Base-by-base conservation (phyloP, 352 stramenopile species). In the Pythium aphanidermatum region DNA sequence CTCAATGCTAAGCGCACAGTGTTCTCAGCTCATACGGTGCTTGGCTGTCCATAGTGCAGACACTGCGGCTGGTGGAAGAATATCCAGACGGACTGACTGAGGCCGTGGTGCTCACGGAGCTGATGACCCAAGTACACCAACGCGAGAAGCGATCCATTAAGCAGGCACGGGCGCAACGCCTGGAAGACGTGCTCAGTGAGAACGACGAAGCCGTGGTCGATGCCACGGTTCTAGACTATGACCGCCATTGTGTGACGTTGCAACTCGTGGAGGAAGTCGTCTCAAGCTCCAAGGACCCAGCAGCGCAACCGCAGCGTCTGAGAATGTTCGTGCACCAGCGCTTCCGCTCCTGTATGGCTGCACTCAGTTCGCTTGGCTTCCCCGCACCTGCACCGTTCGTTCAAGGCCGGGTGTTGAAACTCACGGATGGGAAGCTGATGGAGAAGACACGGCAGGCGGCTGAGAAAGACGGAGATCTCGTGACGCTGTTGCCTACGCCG, bases 81-180 rank as follows among this genome's bases (percentile, higher is more conserved):
- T 87, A 87, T 48, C 78, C 78, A 1, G 72, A 83, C 51, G 78
- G 78, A 14, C 40, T 90, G 5, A 87, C 78, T 0, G 66, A 84
- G 31, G 71, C 70, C 2, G 54, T 87, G 10, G 53, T 84, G 16
- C 29, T 86, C 16, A 86, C 73, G 4, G 78, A 90, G 46, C 34
- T 90, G 28, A 60, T 70, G 37, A 54, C 60, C 39, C 53, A 66
- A 26, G 41, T 86, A 0, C 38, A 79, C 24, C 58, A 69, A 25
- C 66, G 58, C 9, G 55, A 69, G 30, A 28, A 44, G 27, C 38
- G 34, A 24, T 35, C 32, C 0, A 51, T 55, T 45, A 54, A 43
- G 27, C 52, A 38, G 12, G 29, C 43, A 38, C 44, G 37, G 5
- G 17, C 26, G 5, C 52, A 33, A 21, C 34, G 24, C 5, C 24